Conservation (phyloP, 352 stramenopile genomes). For the Pythium utonaiense region DNA sequence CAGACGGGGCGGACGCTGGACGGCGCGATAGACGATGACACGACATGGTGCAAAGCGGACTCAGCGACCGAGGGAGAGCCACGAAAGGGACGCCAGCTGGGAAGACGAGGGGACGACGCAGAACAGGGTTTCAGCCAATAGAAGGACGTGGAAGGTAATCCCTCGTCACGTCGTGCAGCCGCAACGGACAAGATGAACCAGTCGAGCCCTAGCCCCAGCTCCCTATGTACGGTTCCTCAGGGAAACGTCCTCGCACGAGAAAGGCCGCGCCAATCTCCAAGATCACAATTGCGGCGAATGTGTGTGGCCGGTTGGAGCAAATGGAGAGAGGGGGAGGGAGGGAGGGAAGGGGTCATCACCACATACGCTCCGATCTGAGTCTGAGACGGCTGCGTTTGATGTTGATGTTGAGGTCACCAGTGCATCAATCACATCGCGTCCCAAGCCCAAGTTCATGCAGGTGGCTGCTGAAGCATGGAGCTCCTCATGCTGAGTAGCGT, state of each 20-base stretch:
- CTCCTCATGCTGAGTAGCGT: too few relatives aligned
- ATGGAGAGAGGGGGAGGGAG: not conserved
- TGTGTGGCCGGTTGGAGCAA: not conserved
- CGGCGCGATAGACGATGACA: not conserved
- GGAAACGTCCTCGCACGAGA: not conserved
- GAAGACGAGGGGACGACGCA: conserved; percentile 5
- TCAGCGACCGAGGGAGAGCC: conserved; percentile 1
- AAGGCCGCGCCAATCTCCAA: not conserved
- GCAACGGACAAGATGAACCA: conserved; percentile 19
- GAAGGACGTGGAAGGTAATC: not conserved
- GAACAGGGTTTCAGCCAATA: conserved; percentile 13
- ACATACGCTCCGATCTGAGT: not conserved
- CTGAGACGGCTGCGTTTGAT: not conserved
- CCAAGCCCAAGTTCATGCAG: too few relatives aligned
- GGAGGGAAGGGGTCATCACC: too few relatives aligned
- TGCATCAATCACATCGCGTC: too few relatives aligned
- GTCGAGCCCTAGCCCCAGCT: conserved; percentile 19
- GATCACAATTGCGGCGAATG: too few relatives aligned
- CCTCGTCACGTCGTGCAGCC: conserved; percentile 19
- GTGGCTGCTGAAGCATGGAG: too few relatives aligned
- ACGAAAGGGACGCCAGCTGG: conserved; percentile 3
- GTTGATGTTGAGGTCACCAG: not conserved
- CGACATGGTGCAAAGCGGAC: not conserved
- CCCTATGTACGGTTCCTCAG: conserved; percentile 22
- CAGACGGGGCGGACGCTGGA: not conserved